These are phyloP conservation scores for Chrysosporium keratinophilum DNA, from an alignment of 2,329 filamentous ascomycete species.

Conservation along the genomic window DNA sequence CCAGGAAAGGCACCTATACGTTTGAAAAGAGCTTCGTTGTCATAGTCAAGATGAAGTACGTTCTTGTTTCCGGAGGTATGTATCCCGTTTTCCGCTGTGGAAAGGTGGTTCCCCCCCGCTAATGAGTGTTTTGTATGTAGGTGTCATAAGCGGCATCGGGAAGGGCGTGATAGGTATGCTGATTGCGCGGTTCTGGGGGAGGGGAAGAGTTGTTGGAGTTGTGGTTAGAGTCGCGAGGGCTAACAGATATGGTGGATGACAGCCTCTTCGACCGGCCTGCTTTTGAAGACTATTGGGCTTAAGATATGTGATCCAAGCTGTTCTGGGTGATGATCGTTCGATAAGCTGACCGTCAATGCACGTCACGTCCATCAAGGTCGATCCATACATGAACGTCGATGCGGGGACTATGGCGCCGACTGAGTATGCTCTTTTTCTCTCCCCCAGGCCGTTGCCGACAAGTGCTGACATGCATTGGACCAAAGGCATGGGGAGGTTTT, in stretches of 20 bases:
- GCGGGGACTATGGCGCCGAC: slow-evolving; percentile 62
- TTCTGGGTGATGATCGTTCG: slow-evolving; percentile 8
- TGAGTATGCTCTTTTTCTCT: slow-evolving; percentile 37
- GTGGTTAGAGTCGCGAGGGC: neutral
- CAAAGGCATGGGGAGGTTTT: slow-evolving; percentile 75
- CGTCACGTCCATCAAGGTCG: slow-evolving; percentile 59
- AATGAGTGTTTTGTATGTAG: slow-evolving; percentile 18
- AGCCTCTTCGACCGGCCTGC: slow-evolving; percentile 61
- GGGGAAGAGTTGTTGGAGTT: no score
- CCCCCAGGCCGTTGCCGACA: neutral
- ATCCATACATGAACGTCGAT: slow-evolving; percentile 67
- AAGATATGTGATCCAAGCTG: slow-evolving; percentile 49
- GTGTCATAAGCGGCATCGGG: slow-evolving; percentile 43
- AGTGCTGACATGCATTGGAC: neutral
- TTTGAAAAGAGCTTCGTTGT: slow-evolving; percentile 6
- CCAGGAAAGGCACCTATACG: slow-evolving; percentile 15
- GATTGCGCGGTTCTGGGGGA: neutral
- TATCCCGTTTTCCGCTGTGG: slow-evolving; percentile 1
- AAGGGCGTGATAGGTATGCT: slow-evolving; percentile 57
- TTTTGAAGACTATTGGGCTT: slow-evolving; percentile 70
- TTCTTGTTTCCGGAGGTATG: slow-evolving; percentile 65
- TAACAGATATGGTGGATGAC: slow-evolving; percentile 22
- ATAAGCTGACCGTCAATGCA: slow-evolving; percentile 28
- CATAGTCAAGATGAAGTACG: slow-evolving; percentile 60
- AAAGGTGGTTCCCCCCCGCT: slow-evolving; percentile 5